Base-by-base conservation (phyloP, 23 red algal species). In the Gracilaria caudata region DNA sequence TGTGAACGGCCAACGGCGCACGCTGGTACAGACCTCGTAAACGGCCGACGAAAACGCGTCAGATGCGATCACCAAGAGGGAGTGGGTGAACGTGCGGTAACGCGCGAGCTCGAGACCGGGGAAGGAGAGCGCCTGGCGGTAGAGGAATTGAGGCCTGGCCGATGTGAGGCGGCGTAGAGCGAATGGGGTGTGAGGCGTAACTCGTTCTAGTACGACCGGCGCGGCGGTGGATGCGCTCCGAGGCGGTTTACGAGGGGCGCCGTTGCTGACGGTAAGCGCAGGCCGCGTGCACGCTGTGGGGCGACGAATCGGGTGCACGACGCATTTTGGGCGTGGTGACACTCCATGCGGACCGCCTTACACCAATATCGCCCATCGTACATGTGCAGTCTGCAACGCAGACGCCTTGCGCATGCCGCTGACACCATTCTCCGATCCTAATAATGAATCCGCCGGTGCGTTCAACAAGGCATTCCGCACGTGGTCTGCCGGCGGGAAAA, bases 201-300 rank as follows among this genome's bases (percentile, higher is more conserved):
- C 65, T 71, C 39, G 12, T 75, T 75, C 43, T 46, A 43, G 49
- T 40, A 21, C 34, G 65, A 16, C 8, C 49, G 6, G 49, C 12
- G 57, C 12, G 57, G 2, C 4, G 13, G 57, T 0, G 23, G 57
- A 30, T 12, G 23, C 24, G 23, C 57, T 53, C 49, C 49, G 5
- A n/a, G 49, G 49, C 7, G 7, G 49, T 53, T 53, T 53, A 17
- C 49, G 13, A 17, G 49, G 39, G 70, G 43, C n/a, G 43, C 40
- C 16, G 29, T 14, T 49, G 70, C 70, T 75, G 70, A 75, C 70
- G 70, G 70, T 75, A 47, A 75, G 70, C 70, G 38, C 70, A 75
- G 24, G 70, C 39, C 39, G 39, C 47, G 70, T 40, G 49, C 70
- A 20, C 70, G 70, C 70, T 72, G 35, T 10, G 35, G 33, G 35